Base-by-base conservation (phyloP, 352 stramenopile genomes). In the Phytophthora uliginosa region DNA sequence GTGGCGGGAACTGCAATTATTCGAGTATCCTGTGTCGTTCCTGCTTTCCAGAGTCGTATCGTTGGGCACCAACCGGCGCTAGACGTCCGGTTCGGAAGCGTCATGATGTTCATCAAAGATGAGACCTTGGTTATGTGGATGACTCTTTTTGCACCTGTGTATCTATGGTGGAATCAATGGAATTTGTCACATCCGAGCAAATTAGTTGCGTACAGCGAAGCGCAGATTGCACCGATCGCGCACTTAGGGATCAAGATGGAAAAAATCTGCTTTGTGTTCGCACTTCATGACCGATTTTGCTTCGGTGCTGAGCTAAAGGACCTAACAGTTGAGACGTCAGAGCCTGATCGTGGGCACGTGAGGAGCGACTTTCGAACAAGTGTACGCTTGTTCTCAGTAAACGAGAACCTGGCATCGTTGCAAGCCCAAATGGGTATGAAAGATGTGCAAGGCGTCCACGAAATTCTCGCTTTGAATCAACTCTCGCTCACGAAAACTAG, bases 81-180 rank as follows among this genome's bases (percentile, higher is more conserved):
- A 56, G 73, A 84, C 7, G 52, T 94, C 36, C 64, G 74, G 20
- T 50, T 95, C n/a, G 66, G 76, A 26, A 86, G 82, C n/a, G 63
- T 90, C 5, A 76, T 86, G 20, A 63, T 95, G 52, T 76, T 81
- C 9, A 71, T 95, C 18, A 92, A 88, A 53, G 89, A 96, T n/a
- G 81, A 95, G 45, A 91, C 84, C 7, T 66, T 96, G 24, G 79
- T 89, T 10, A 80, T 82, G 60, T 93, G 88, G 88, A 95, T 94
- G 83, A 89, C 77, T 54, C 71, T 97, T 2, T 84, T 94, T 59
- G 81, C 84, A 7, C 90, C 90, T 24, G 78, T 96, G 10, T 95
- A 93, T 65, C 69, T 90, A 50, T 97, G 90, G 90, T 97, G 89
- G 86, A 92, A 92, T 38, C 79, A 88, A 48, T 96, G 90, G 90